Base-by-base conservation (phyloP, 1,139 yeast species). In the Oligophagozyma castellii region DNA sequence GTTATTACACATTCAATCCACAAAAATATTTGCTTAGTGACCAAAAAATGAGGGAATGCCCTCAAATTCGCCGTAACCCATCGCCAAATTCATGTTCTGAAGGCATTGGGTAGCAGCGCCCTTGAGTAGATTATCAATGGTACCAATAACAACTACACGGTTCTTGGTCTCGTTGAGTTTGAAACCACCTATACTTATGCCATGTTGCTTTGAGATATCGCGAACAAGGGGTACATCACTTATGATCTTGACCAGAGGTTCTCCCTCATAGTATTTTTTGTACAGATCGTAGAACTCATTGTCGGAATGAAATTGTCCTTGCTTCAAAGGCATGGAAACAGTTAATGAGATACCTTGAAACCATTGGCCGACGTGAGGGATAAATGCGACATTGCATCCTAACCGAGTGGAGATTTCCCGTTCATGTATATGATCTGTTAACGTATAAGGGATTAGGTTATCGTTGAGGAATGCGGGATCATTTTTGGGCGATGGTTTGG, bases 101-200 rank as follows among this genome's bases (percentile, higher is more conserved):
- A 89, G 60, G 58, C 96, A 89, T 61, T 86, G 99, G 14, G 99
- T 89, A 32, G 96, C 93, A 28, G 99, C 99, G 40, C 99, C 99
- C 65, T 89, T 89, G 50, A 89, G 69, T 51, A 89, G 65, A 56
- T 89, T 89, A 54, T 92, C 99, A 46, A 89, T 89, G 10, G 95
- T 84, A 14, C 95, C 94, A 32, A 86, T 92, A 32, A 89, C 63
- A 24, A 89, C 98, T 19, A 86, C 93, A 53, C 99, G 72, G 59
- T 83, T 77, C 49, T 80, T 84, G 37, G 73, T 73, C 21, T 89
- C 72, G 53, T 78, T 83, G 28, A 92, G 93, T 19, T 93, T 95
- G 54, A 89, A 92, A 0, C 93, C 98, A 35, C 98, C 98, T 38
- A 89, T 70, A 14, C 78, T 86, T 28, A 84, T 89, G 29, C 95